phyloP scores from a whole-genome alignment of 2,329 filamentous ascomycete species.

The Rhinocladiella similis region DNA sequence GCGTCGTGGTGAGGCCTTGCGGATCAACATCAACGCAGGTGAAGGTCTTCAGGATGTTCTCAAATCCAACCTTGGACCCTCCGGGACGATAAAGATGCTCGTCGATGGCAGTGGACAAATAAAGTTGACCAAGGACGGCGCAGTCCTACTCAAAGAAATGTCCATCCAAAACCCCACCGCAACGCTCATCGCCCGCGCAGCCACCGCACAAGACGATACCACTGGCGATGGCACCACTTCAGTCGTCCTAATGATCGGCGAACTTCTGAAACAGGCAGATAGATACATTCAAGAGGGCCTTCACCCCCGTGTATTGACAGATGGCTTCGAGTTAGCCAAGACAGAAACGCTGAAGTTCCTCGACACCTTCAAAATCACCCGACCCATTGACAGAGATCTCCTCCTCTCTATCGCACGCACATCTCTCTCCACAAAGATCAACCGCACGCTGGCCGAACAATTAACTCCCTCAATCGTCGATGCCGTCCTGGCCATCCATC shows the following conservation, averaged over 20 bases:
- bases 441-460: slow-evolving; percentile 81
- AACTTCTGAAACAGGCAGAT: slow-evolving; percentile 96
- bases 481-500: slow-evolving; percentile 90
- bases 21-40: slow-evolving; percentile 94
- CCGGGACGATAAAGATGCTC: slow-evolving; percentile 94
- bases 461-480: slow-evolving; percentile 96
- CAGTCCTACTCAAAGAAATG: slow-evolving; percentile 73
- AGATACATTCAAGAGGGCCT: slow-evolving; percentile 95
- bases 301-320: slow-evolving; percentile 93
- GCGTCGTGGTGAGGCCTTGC: slow-evolving; percentile 93
- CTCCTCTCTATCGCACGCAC: slow-evolving; percentile 91
- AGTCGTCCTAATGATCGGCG: slow-evolving; percentile 90
- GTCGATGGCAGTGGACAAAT: slow-evolving; percentile 79
- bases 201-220: slow-evolving; percentile 97
- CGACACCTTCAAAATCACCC: slow-evolving; percentile 85
- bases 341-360: slow-evolving; percentile 92
- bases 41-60: slow-evolving; percentile 92
- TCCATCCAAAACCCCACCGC: slow-evolving; percentile 70
- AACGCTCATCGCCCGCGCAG: slow-evolving; percentile 76
- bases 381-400: slow-evolving; percentile 88
- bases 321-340: slow-evolving; percentile 97
- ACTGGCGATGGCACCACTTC: slow-evolving; percentile 97
- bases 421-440: slow-evolving; percentile 93
- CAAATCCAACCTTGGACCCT: slow-evolving; percentile 91
- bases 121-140: slow-evolving; percentile 98